Percentiles rank a stretch among this genome's conserved stretches.
phyloP scores from a whole-genome alignment of 225 moss, liverwort and hornwort genomes.

The Bryoerythrophyllum caledonicum region DNA sequence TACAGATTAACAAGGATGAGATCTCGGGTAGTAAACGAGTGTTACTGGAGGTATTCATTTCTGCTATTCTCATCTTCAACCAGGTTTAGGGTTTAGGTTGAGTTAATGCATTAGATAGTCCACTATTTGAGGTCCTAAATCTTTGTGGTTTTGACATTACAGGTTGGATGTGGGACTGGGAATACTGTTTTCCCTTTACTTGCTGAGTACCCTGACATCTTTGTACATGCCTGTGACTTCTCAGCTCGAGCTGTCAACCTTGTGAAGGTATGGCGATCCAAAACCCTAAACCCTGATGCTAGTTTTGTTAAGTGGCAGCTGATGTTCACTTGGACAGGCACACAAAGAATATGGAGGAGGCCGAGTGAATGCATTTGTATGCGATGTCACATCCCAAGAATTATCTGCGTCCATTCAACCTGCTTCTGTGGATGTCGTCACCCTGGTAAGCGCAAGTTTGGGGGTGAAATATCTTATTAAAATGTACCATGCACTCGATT shows the following conservation, averaged over 20 bases:
- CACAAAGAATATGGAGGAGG: slow-evolving; percentile 73
- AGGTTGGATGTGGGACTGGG: slow-evolving; percentile 96
- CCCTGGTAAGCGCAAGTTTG: slow-evolving; percentile 58
- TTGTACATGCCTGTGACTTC: slow-evolving; percentile 95
- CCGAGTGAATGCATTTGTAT: slow-evolving; percentile 85
- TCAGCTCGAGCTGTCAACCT: slow-evolving; percentile 86
- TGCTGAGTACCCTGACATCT: slow-evolving; percentile 66
- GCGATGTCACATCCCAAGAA: slow-evolving; percentile 75
- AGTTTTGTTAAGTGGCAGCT: slow-evolving; percentile 13
- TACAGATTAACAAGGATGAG: slow-evolving; percentile 37
- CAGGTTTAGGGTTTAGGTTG: too few species aligned
- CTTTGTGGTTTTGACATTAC: slow-evolving; percentile 29
- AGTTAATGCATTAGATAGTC: background rate
- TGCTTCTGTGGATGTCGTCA: slow-evolving; percentile 84
- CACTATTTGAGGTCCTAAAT: background rate
- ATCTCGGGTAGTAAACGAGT: slow-evolving; percentile 27
- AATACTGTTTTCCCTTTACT: slow-evolving; percentile 87
- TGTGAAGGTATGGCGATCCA: slow-evolving; percentile 62
- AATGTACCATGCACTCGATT: too few species aligned
- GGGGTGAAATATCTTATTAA: background rate
- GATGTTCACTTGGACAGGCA: slow-evolving; percentile 51
- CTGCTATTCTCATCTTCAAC: background rate
- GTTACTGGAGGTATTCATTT: slow-evolving; percentile 48
- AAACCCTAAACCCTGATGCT: background rate
- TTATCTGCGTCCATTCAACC: slow-evolving; percentile 51